Evolutionary conservation across 2,329 filamentous ascomycete species (phyloP), one percentile per base, ranked within the genome.

Genomic region (Stagonosporopsis tanaceti): DNA sequence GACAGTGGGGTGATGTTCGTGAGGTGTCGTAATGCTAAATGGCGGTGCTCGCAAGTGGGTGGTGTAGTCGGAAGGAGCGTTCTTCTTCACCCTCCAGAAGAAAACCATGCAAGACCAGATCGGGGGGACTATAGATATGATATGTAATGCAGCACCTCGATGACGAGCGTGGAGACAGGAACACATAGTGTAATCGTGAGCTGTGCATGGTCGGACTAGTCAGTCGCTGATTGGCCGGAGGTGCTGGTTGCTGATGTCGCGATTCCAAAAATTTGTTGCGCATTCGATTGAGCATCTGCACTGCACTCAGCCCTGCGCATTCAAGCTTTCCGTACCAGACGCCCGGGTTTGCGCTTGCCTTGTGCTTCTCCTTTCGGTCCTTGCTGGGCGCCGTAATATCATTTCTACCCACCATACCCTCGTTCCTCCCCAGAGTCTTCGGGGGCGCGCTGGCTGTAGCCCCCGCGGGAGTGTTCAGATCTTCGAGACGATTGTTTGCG

Each of bases 381-480:
- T 39, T 12, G 12, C 37, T 12, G 37, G 37, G 14, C 14, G 32
- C 32, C 15, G 4, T n/a, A n/a, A 4, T n/a, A 34, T 34, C n/a
- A 14, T n/a, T 27, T 34, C 32, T 27, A 38, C 14, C 24, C 61
- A 63, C 57, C 65, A 73, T 74, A 64, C 63, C 56, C 44, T 58
- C 60, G 14, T 53, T 63, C 2, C 30, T 58, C 22, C 22, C 46
- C n/a, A 60, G 51, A 51, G 46, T 35, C 39, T 59, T 67, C 50
- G 68, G 65, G 68, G 70, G 68, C 68, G 59, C 60, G 42, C 45
- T 52, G 40, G 62, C 53, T 62, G 59, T 44, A 42, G 54, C 57
- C 54, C 63, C 61, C 58, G 59, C 47, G 30, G 52, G 54, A 53
- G 53, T 35, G 6, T 40, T 52, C 9, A n/a, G 50, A 32, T 2